Evolutionary conservation across 2,329 filamentous ascomycete species (phyloP), one percentile per base, ranked within the genome.

Genomic region (Penicillium decumbens): DNA sequence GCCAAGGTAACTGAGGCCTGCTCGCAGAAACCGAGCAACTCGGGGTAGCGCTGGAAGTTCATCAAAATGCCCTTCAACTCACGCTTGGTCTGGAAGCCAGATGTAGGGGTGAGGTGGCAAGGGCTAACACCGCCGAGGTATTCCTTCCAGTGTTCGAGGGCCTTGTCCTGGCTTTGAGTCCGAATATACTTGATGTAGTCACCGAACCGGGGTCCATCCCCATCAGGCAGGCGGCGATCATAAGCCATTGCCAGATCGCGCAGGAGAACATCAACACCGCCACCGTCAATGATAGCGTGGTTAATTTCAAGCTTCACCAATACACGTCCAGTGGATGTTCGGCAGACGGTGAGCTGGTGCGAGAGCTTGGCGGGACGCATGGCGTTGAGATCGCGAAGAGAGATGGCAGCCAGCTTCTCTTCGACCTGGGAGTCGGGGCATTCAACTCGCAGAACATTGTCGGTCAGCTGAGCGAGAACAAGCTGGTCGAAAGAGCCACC

Each of bases 231-330:
- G 20, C 56, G 57, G 20, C 59, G 49, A 23, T 63, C 62, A 48
- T 72, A 72, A 7, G 67, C 68, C 28, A 61, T 44, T 4, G 59
- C 50, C 23, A 70, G 46, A 42, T 70, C 68, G 33, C 57, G 60
- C 3, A 70, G 50, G 3, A 72, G 51, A 7, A 69, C 55, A 32
- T 60, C 58, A n/a, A 66, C 59, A 9, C 68, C 70, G 6, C 60
- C 62, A 25, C 67, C 68, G 29, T 72, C 69, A 6, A 70, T 68
- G 24, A 72, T 63, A 6, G 67, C 65, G 47, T 71, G 68, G 41
- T 68, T 70, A 27, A 71, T 69, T 48, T 70, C 67, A 6, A 72
- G 49, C 43, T 70, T 70, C 30, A 70, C 51, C 0, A 70, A 47
- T 0, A 72, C 60, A 4, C 61, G 55, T 2, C 64, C 66, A 32